Conservation (phyloP, 179 eudicot genomes). For the Spergularia azorica region DNA sequence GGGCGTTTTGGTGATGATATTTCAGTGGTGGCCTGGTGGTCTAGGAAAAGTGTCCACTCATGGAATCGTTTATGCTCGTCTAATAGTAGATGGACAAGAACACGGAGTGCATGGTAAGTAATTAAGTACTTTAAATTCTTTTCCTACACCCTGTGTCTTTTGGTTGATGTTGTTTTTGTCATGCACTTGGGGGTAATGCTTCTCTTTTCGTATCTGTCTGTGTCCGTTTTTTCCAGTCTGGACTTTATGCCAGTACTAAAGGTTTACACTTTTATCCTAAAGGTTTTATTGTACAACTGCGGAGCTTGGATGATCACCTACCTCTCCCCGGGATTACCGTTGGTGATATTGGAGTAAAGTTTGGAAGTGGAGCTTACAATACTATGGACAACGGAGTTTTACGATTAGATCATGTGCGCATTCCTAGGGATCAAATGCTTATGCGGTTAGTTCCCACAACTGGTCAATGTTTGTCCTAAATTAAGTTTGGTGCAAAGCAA, state of each 20-base stretch:
- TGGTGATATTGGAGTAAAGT: slow-evolving; percentile 98
- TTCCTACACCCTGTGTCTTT: not conserved
- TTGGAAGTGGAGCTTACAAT: slow-evolving; percentile 98
- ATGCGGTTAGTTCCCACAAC: slow-evolving; percentile 60
- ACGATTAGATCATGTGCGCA: slow-evolving; percentile 85
- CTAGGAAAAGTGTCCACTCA: slow-evolving; percentile 90
- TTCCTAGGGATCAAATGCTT: slow-evolving; percentile 96
- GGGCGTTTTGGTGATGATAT: slow-evolving; percentile 4
- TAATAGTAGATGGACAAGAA: slow-evolving; percentile 69
- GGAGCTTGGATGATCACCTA: slow-evolving; percentile 94
- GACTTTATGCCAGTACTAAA: not conserved
- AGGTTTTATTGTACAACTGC: slow-evolving; percentile 95
- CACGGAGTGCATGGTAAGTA: slow-evolving; percentile 84
- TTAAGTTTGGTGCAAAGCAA: not conserved
- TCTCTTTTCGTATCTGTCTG: not conserved
- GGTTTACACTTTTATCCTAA: not conserved
- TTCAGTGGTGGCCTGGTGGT: slow-evolving; percentile 99
- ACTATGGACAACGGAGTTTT: slow-evolving; percentile 97
- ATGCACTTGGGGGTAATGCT: not conserved
- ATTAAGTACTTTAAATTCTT: not conserved
- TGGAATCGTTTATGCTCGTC: slow-evolving; percentile 85
- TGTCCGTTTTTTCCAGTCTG: not conserved
- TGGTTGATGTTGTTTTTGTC: too few relatives aligned
- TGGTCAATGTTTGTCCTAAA: not conserved
- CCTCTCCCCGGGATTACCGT: slow-evolving; percentile 91